phyloP scores from a whole-genome alignment of 2,329 filamentous ascomycete genomes.

The Penicillium sclerotigenum region DNA sequence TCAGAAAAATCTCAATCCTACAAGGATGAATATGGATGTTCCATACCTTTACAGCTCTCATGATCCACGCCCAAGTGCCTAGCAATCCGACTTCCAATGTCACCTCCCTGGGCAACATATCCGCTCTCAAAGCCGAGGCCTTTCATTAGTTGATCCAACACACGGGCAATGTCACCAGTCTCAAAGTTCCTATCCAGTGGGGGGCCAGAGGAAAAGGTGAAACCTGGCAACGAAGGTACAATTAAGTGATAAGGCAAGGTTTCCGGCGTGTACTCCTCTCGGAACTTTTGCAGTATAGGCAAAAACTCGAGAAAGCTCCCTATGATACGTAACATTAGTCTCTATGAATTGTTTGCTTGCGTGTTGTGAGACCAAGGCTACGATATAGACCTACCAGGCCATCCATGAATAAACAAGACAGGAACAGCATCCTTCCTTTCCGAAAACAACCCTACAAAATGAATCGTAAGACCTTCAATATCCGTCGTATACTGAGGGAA shows the following conservation, averaged over 20 bases:
- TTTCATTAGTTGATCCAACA: conserved; percentile 31
- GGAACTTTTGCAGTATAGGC: conserved; percentile 29
- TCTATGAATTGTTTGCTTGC: not conserved
- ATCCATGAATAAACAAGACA: conserved; percentile 44
- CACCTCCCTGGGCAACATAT: conserved; percentile 34
- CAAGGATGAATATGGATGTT: not conserved
- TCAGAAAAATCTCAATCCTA: not conserved
- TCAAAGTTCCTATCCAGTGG: conserved; percentile 28
- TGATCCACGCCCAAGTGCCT: conserved; percentile 24
- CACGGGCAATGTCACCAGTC: conserved; percentile 24
- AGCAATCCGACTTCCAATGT: conserved; percentile 30
- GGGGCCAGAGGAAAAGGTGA: conserved; percentile 30
- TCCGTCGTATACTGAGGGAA: conserved; percentile 50
- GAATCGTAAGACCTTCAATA: conserved; percentile 45
- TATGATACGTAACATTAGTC: conserved; percentile 3
- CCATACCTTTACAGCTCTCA: conserved; percentile 32
- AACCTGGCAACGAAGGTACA: conserved; percentile 33
- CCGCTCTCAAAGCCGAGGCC: conserved; percentile 28
- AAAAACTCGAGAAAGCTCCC: conserved; percentile 36
- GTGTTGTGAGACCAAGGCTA: not conserved
- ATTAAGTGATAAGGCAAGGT: conserved; percentile 32
- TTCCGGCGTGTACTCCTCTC: conserved; percentile 24
- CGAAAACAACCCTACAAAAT: conserved; percentile 52
- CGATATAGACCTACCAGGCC: conserved; percentile 26
- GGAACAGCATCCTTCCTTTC: conserved; percentile 47